Evolutionary conservation across 2,329 filamentous ascomycete species (phyloP), one percentile per base, ranked within the genome.

Genomic region (Plenodomus lindquistii): DNA sequence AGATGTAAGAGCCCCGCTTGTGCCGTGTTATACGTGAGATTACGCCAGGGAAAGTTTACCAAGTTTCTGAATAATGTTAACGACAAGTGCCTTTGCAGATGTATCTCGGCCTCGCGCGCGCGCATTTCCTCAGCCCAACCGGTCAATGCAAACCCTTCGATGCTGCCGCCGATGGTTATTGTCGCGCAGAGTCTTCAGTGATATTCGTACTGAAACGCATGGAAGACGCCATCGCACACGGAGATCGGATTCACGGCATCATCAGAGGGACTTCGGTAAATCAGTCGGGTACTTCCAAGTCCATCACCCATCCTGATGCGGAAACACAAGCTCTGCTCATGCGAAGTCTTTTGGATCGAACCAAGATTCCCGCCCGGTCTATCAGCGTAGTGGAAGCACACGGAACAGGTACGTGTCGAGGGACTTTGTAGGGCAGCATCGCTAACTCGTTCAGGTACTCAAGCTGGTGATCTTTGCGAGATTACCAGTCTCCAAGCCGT

Each of bases 241-340:
- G 60, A 2, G 76, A 79, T 55, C 73, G 42, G 1, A 70, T 53
- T 16, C 54, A 59, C 3, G 71, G 50, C 7, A 44, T 64, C 13
- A 67, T 74, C 35, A 37, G 56, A 4, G 69, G 60, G 3, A 63
- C 71, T 1, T 58, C 51, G 2, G 77, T 73, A 2, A 80, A 80
- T 44, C 75, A 80, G 46, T 77, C 74, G 0, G 59, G 55, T 1
- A 42, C 62, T 3, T 37, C 65, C 1, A 42, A 42, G 4, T 65
- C 62, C 3, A 67, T 71, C n/a, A 69, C 66, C 0, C 46, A 45
- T 3, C 61, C 67, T 1, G 53, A 65, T 48, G 53, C 44, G 3
- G 52, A 42, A 2, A 50, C 57, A 6, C 65, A 69, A 39, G 9
- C 27, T 2, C 22, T 16, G 4, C 20, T 62, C 3, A 59, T 53